Conservation (phyloP, 768 basidiomycete species). For the Hygrocybe punicea region DNA sequence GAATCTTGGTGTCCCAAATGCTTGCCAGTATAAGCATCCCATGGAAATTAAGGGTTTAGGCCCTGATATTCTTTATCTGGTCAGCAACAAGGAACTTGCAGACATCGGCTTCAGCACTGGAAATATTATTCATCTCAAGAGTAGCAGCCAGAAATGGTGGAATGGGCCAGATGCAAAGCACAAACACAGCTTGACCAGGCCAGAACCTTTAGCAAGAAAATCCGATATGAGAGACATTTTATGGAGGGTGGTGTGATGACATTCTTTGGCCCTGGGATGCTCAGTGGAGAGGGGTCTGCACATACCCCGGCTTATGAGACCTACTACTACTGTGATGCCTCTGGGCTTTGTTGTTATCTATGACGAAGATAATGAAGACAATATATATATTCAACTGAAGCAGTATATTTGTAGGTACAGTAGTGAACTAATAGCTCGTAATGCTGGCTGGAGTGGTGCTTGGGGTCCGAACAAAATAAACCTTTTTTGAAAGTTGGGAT, state of each 20-base stretch:
- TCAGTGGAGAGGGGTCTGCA: neutral
- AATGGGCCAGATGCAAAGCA: conserved; percentile 11
- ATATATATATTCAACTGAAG: too few species aligned
- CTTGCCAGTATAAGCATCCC: neutral
- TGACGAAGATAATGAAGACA: neutral
- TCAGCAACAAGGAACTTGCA: neutral
- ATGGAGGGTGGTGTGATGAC: neutral
- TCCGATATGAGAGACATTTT: neutral
- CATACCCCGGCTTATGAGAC: neutral
- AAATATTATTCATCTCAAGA: conserved; percentile 9
- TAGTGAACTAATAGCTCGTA: too few species aligned
- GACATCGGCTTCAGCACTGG: conserved; percentile 2
- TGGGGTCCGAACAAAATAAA: too few species aligned
- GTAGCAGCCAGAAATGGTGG: conserved; percentile 9
- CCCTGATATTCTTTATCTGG: conserved; percentile 10
- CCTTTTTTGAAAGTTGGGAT: too few species aligned
- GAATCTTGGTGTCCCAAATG: conserved; percentile 2
- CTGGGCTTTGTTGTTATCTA: neutral
- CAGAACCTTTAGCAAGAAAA: neutral
- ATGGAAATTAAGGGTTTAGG: conserved; percentile 4
- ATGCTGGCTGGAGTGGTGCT: too few species aligned
- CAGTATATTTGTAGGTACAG: too few species aligned
- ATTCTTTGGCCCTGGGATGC: neutral
- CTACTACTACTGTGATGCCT: neutral
- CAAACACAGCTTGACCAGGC: neutral